Percentiles rank a stretch among this genome's conserved stretches.
Evolutionary conservation across 805 yeast species (phyloP).

Genomic region (Kregervanrija fluxuum): DNA sequence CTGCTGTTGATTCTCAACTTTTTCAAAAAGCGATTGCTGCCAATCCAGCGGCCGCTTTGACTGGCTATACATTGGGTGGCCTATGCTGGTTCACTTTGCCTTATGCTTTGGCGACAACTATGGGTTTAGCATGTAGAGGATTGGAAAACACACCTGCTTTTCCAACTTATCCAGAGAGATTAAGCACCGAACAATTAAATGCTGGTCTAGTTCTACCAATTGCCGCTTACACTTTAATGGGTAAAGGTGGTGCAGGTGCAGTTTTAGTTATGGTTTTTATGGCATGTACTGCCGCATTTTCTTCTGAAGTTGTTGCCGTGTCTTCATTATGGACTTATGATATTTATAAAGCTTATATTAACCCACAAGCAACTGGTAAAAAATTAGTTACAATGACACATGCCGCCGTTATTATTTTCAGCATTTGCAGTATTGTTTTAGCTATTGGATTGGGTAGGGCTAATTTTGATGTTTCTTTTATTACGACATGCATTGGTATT

Average conservation of each 20-base stretch:
- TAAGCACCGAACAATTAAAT: constrained; percentile 35
- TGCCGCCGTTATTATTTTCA: constrained; percentile 34
- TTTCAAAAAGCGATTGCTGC: constrained; percentile 38
- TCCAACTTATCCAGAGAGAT: constrained; percentile 16
- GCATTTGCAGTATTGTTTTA: constrained; percentile 39
- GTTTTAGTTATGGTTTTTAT: constrained; percentile 41
- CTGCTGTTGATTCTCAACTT: constrained; percentile 26
- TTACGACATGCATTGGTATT: constrained; percentile 45
- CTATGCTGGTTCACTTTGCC: constrained; percentile 40
- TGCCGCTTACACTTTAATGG: constrained; percentile 43
- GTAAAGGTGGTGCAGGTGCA: constrained; percentile 44
- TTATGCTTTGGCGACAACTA: constrained; percentile 26
- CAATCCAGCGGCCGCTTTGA: constrained; percentile 31
- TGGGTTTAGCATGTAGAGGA: constrained; percentile 36
- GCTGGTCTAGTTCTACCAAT: constrained; percentile 47
- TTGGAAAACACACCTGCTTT: constrained; percentile 19
- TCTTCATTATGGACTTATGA: constrained; percentile 44
- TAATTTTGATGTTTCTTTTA: constrained; percentile 44
- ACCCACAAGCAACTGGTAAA: constrained; percentile 44
- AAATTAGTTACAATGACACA: constrained; percentile 39
- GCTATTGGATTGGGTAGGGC: constrained; percentile 47
- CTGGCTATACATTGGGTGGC: constrained; percentile 40
- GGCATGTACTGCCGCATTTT: constrained; percentile 50
- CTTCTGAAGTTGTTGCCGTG: constrained; percentile 49
- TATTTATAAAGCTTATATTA: constrained; percentile 41